phyloP scores from a whole-genome alignment of 2,329 filamentous ascomycete species.

The Rutstroemia sydowiana region DNA sequence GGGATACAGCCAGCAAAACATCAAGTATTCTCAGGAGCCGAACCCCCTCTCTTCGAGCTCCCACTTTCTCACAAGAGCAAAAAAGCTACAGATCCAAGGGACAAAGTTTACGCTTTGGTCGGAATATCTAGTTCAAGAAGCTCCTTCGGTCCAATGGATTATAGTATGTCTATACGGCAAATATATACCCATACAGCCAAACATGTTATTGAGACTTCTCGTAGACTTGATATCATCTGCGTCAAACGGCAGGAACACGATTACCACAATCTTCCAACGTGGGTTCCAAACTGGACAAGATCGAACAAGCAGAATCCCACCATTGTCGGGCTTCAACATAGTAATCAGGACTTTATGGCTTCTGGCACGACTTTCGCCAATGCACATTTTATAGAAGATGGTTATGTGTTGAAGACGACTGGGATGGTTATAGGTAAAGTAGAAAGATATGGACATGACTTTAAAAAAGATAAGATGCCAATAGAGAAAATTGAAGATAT shows the following conservation, averaged over 20 bases:
- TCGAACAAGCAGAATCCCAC: constrained; percentile 5
- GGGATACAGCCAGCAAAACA: constrained; percentile 21
- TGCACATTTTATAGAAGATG: constrained; percentile 14
- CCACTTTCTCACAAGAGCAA: constrained; percentile 25
- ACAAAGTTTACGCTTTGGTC: constrained; percentile 26
- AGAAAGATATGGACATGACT: constrained; percentile 13
- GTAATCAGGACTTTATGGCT: constrained; percentile 17
- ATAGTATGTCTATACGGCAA: constrained; percentile 16
- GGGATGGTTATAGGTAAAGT: constrained; percentile 21
- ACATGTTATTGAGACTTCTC: constrained; percentile 20
- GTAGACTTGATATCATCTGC: constrained; percentile 24
- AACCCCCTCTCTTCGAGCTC: constrained; percentile 22
- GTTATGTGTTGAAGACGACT: constrained; percentile 14
- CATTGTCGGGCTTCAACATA: constrained; percentile 21
- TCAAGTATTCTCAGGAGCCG: constrained; percentile 6
- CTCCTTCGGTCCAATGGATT: constrained; percentile 21
- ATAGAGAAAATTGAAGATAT: constrained; percentile 13
- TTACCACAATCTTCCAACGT: constrained; percentile 17
- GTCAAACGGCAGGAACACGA: constrained; percentile 18
- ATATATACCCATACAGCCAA: constrained; percentile 21
- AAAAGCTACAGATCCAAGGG: constrained; percentile 24
- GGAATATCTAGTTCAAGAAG: constrained; percentile 20
- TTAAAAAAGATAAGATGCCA: constrained; percentile 12
- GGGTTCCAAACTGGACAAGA: constrained; percentile 25
- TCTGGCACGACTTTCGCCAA: constrained; percentile 15